These are phyloP conservation scores for Gillenia trifoliata DNA, from an alignment of 306 rosid genomes.

Conservation along the genomic window DNA sequence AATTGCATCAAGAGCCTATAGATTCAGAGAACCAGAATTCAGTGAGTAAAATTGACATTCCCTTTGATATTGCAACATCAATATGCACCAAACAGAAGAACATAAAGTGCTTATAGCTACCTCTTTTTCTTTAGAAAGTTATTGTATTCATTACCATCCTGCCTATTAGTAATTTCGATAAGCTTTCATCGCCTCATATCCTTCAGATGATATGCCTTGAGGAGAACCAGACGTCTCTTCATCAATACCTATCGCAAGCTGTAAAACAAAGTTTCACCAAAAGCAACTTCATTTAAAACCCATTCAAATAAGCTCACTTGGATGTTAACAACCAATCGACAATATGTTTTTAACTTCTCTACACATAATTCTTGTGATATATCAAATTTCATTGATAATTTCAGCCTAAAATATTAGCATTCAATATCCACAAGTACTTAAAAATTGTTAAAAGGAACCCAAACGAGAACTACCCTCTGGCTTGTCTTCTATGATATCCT, in stretches of 20 bases:
- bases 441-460: background rate
- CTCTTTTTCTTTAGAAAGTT: conserved; percentile 50
- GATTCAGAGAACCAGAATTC: conserved; percentile 21
- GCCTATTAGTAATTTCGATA: conserved; percentile 20
- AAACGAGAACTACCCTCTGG: conserved; percentile 50
- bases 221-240: conserved; percentile 48
- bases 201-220: conserved; percentile 57
- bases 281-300: conserved; percentile 22
- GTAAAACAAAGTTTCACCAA: conserved; percentile 29
- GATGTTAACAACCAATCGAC: background rate
- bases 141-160: conserved; percentile 26
- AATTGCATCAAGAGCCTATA: conserved; percentile 47
- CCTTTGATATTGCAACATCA: conserved; percentile 4
- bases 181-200: conserved; percentile 41
- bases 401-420: background rate
- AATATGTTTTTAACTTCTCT: background rate
- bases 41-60: conserved; percentile 10
- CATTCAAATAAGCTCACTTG: conserved; percentile 14
- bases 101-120: conserved; percentile 29
- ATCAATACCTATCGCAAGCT: conserved; percentile 39
- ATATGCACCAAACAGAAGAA: conserved; percentile 5
- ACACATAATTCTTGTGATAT: background rate
- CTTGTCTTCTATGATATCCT: conserved; percentile 29
- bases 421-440: background rate
- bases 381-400: background rate